Percentiles rank a stretch among this genome's conserved stretches.
Evolutionary conservation across 108 stramenopile species (phyloP).

Genomic region (Aurantiochytrium sp.): DNA sequence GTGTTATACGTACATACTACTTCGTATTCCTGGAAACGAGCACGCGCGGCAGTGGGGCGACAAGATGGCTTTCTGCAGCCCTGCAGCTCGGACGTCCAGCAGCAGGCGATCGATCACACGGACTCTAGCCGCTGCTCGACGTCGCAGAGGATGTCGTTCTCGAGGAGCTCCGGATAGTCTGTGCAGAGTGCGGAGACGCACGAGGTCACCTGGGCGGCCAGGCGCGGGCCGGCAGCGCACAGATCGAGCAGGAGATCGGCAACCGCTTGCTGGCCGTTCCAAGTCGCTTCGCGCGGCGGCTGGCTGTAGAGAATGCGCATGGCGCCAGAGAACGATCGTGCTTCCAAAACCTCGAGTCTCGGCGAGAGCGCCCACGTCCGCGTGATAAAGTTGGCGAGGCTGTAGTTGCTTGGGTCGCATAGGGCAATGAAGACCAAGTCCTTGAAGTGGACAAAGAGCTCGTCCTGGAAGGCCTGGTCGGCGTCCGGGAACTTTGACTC

Average conservation of each 20-base stretch:
- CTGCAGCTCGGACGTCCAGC: no score
- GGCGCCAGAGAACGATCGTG: background rate
- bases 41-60: background rate
- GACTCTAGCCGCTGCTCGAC: background rate
- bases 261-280: background rate
- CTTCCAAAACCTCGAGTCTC: background rate
- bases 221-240: background rate
- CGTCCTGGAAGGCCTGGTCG: background rate
- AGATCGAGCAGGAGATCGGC: background rate
- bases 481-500: background rate
- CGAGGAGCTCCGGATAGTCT: background rate
- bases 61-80: background rate
- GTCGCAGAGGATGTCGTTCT: background rate
- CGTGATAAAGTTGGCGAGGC: background rate
- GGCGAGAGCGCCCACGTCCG: background rate
- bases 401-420: background rate
- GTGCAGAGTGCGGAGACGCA: background rate
- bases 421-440: background rate
- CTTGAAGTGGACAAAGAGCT: background rate
- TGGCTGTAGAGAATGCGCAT: background rate
- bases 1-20: background rate
- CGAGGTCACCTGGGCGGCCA: background rate
- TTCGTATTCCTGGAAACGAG: background rate
- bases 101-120: background rate
- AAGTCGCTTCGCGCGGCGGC: background rate